A percentile compares a stretch with the other conserved stretches of the same genome.
Evolutionary conservation across 2,329 filamentous ascomycete species (phyloP).

Genomic region (Tolypocladium album): DNA sequence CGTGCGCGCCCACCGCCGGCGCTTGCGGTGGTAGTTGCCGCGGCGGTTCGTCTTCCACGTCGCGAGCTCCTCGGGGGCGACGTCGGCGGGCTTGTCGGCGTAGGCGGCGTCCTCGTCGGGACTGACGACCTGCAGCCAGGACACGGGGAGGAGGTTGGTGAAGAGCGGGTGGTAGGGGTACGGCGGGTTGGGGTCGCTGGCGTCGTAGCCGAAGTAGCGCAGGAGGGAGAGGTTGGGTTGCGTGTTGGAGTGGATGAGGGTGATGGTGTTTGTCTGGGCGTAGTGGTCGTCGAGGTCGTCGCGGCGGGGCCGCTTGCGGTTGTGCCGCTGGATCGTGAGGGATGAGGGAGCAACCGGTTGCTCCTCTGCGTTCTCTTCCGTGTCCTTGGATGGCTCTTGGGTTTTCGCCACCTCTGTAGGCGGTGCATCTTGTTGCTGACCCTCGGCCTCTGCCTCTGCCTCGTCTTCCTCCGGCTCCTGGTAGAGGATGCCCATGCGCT

Average conservation of each 20-base stretch:
- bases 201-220: constrained; percentile 82
- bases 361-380: neutral
- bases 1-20: constrained; percentile 66
- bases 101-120: constrained; percentile 70
- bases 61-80: constrained; percentile 50
- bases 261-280: constrained; percentile 64
- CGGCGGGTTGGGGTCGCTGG: constrained; percentile 47
- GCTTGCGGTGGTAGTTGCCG: constrained; percentile 81
- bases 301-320: constrained; percentile 17
- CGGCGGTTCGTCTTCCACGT: constrained; percentile 73
- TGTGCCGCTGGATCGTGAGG: constrained; percentile 12
- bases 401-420: neutral
- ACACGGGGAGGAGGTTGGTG: constrained; percentile 70
- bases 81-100: constrained; percentile 47
- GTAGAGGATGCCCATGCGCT: constrained; percentile 77
- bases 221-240: constrained; percentile 83
- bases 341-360: constrained; percentile 3
- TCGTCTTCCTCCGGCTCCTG: constrained; percentile 18
- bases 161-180: constrained; percentile 65
- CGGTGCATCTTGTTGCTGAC: neutral
- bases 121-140: constrained; percentile 83
- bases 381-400: neutral
- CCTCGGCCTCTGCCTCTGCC: neutral
- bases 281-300: constrained; percentile 54
- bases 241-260: constrained; percentile 68